phyloP scores from a whole-genome alignment of 176 grass and related monocot species.

The Themeda triandra region DNA sequence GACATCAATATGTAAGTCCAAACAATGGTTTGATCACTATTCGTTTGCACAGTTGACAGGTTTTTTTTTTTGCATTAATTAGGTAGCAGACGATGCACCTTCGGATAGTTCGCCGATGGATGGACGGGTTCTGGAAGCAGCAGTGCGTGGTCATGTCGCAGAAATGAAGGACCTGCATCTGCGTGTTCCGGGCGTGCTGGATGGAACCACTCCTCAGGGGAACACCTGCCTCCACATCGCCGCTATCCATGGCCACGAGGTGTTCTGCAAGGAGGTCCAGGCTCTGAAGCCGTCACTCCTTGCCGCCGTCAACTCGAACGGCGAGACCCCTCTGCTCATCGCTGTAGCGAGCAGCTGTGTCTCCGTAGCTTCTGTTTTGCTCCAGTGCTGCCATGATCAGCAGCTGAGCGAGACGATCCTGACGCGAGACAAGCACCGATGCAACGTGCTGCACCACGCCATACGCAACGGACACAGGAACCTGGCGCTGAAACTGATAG shows the following conservation, averaged over 20 bases:
- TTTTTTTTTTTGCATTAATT: too few species aligned
- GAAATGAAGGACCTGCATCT: not conserved
- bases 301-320: too few species aligned
- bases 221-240: conserved; percentile 8
- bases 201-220: not conserved
- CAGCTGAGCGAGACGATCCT: not conserved
- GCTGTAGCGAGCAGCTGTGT: not conserved
- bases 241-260: not conserved
- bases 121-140: not conserved
- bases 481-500: not conserved
- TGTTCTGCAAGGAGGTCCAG: not conserved
- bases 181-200: not conserved
- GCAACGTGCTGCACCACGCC: conserved; percentile 22
- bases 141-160: not conserved
- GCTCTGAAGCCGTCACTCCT: not conserved
- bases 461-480: not conserved
- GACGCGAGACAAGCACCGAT: not conserved
- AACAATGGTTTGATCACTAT: too few species aligned
- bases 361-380: not conserved
- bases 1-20: too few species aligned
- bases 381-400: not conserved
- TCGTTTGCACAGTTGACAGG: too few species aligned
- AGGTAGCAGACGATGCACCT: too few species aligned
- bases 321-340: not conserved
- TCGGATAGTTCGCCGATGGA: too few species aligned